A percentile compares a stretch with the other conserved stretches of the same genome.
phyloP scores from a whole-genome alignment of 441 rosid species.

The Jatropha multifida region DNA sequence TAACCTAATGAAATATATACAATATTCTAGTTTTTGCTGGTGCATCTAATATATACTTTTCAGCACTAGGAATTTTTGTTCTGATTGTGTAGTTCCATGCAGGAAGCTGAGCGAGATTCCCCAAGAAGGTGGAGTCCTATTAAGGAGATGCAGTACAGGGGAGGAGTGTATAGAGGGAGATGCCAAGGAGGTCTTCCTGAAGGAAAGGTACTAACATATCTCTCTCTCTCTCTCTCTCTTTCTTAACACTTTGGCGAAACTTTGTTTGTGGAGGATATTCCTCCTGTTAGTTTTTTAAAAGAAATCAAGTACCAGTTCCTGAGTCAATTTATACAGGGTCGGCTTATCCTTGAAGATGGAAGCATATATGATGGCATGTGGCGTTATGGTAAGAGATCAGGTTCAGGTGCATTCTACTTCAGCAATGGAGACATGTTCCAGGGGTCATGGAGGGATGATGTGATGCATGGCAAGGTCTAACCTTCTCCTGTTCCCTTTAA shows the following conservation, averaged over 20 bases:
- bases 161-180: conserved; percentile 76
- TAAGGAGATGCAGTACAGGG: conserved; percentile 87
- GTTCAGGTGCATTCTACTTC: conserved; percentile 87
- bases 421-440: conserved; percentile 94
- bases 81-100: conserved; percentile 25
- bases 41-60: neutral
- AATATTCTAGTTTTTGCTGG: conserved; percentile 2
- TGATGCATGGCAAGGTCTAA: conserved; percentile 93
- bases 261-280: conserved; percentile 20
- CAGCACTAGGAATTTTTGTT: conserved; percentile 7
- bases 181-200: conserved; percentile 99
- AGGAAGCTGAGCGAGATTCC: conserved; percentile 91
- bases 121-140: conserved; percentile 84
- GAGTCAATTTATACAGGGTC: conserved; percentile 56
- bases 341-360: conserved; percentile 72
- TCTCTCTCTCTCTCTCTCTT: conserved; percentile 5
- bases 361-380: conserved; percentile 94
- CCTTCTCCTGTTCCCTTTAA: conserved; percentile 16
- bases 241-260: conserved; percentile 14
- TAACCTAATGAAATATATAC: conserved; percentile 2
- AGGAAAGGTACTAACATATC: conserved; percentile 67
- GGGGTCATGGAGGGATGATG: conserved; percentile 96
- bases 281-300: conserved; percentile 13
- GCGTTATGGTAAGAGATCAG: conserved; percentile 91
- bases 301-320: conserved; percentile 14